Base-by-base conservation (phyloP, 108 stramenopile species). In the Cyclotella cryptica region DNA sequence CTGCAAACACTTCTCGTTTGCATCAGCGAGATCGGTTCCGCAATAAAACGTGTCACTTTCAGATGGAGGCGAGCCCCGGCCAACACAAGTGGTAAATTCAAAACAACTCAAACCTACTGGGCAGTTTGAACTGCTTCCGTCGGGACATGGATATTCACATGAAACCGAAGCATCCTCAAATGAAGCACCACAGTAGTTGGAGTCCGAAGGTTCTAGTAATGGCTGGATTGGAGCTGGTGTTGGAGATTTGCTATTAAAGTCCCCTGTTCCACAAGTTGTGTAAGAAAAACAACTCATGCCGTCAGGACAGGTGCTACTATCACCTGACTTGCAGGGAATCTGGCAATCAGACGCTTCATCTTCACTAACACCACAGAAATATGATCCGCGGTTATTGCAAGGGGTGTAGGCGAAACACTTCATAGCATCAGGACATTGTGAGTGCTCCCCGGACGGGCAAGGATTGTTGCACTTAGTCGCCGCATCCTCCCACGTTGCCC, bases 261-360 rank as follows among this genome's bases (percentile, higher is more conserved):
- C 75, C 26, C 79, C 51, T 46, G 80, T 57, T 71, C 91, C 90
- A 60, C 95, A 93, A 9, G 92, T 81, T 0, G 92, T 93, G 68
- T 96, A 91, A 18, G 95, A 91, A 74, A 83, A 93, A 68, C 95
- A 96, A 49, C 76, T 86, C 77, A 90, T 78, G 26, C 75, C 88
- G 43, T 76, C 79, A 0, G 94, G 94, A 85, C 94, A 95, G 3
- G 89, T 88, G 24, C 58, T 42, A 26, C 88, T 66, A 28, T 71
- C 68, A 55, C 92, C 94, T 44, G 77, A 69, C 17, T 89, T 91
- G 85, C 94, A 95, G 24, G 89, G 92, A 26, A 55, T 63, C 9
- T 74, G 57, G 72, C 94, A 95, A 47, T 54, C 62, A 29, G 67
- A 73, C 43, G 83, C 83, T 63, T 73, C 76, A 57, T 78, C 72